Evolutionary conservation across 148 eudicot genomes (phyloP), one percentile per base, ranked within the genome.

Genomic region (Camellia japonica): DNA sequence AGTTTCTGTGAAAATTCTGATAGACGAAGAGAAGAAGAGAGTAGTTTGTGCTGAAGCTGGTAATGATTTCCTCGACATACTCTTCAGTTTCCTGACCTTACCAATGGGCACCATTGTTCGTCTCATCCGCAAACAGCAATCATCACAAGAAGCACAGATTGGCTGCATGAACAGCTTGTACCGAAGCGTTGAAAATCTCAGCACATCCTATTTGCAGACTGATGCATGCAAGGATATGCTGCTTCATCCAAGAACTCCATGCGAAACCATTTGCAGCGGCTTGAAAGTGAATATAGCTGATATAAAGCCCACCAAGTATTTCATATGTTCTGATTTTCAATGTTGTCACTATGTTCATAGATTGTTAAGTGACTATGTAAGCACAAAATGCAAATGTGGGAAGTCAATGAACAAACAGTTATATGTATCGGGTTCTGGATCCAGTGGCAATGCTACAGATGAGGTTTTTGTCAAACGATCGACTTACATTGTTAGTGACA

Each of bases 161-260:
- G 69, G 69, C 43, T 66, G 69, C 69, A 3, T 66, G 12, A 66
- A 66, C 69, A 66, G 30, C 69, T 66, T 38, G 69, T 66, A 66
- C 44, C 43, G 30, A 30, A 66, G 69, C 3, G 43, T 66, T 7
- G 43, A 30, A 66, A 5, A 1, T 2, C 14, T 66, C 43, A 3
- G 43, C 43, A 20, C 69, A 7, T 5, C 42, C 43, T 3, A 20
- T 11, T 14, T 66, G 11, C 30, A 7, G 44, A 38, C 69, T 9
- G 44, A 66, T 1, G 69, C 69, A 0, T 66, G 69, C 69, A 30
- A 66, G 69, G 69, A 66, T 8, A 66, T 66, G 69, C 69, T 66
- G 2, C 67, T 63, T 30, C 69, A 15, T 8, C 69, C 69, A 2
- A 66, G 44, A 66, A 66, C 23, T 3, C 69, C 69, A 30, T 30